Evolutionary conservation across 768 basidiomycete genomes (phyloP), one percentile per base, ranked within the genome.

Genomic region (Lentinula boryana): DNA sequence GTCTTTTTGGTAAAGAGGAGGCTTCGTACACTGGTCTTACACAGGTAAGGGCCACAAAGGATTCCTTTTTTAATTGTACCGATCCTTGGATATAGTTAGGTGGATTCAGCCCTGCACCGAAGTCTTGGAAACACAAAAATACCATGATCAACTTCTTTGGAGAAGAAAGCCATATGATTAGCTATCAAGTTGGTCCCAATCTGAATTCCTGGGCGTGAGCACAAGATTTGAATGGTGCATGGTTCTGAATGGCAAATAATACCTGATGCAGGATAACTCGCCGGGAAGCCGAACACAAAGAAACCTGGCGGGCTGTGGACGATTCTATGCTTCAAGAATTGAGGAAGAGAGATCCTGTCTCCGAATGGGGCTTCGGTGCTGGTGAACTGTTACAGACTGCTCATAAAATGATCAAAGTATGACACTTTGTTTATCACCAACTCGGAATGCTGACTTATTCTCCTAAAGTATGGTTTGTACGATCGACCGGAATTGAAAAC

Each of bases 291-390:
- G 78, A 79, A 62, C 64, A 64, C 7, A 74, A 72, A 57, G 78
- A 80, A 59, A 73, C 72, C 2, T 80, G 78, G 78, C 71, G 70
- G n/a, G 68, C 72, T 8, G 68, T 75, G 64, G 72, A 75, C 38
- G 60, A 69, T 57, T 62, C 60, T 9, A 56, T 50, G 2, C 40
- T 62, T 8, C 46, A 66, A 5, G 36, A 62, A 23, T 54, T 65
- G 8, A 61, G 58, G 38, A 35, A 64, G 27, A n/a, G n/a, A n/a
- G 63, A 58, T 32, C 44, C 60, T 7, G 43, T 58, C 10, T 59
- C 60, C 43, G 13, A 46, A 16, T 67, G 67, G 66, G 60, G 36
- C 5, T 65, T 59, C 13, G 60, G 57, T 53, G 68, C 66, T 58
- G 63, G 59, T 49, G 63, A 64, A 55, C 58, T 69, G 44, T 48